Conservation (phyloP, 768 basidiomycete genomes). For the Phylloporus arenicola region DNA sequence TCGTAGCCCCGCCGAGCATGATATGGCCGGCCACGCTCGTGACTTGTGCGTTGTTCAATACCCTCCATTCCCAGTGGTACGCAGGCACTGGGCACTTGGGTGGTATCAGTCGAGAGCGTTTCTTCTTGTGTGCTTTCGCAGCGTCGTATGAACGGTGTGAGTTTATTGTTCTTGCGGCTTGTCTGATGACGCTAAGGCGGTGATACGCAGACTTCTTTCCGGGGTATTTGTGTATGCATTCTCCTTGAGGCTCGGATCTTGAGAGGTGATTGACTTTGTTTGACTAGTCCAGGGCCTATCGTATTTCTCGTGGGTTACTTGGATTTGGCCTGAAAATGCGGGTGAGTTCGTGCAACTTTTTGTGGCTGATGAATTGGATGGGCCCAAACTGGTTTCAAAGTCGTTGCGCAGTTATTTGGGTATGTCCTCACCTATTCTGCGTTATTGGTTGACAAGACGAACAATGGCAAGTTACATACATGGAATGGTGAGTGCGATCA, state of each 20-base stretch:
- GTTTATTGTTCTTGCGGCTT: constrained; percentile 10
- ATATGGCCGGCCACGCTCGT: constrained; percentile 79
- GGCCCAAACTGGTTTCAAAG: constrained; percentile 22
- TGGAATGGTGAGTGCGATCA: constrained; percentile 36
- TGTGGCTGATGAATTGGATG: constrained; percentile 18
- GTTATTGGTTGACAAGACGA: background rate
- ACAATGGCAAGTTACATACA: constrained; percentile 30
- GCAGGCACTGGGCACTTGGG: constrained; percentile 56
- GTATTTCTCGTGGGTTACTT: constrained; percentile 57
- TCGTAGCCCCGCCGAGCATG: constrained; percentile 52
- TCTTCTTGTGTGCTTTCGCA: constrained; percentile 64
- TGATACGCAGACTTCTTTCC: constrained; percentile 37
- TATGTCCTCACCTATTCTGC: constrained; percentile 16
- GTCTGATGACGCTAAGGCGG: constrained; percentile 3
- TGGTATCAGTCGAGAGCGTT: constrained; percentile 68
- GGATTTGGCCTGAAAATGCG: constrained; percentile 46
- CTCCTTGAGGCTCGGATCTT: background rate
- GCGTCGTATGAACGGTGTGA: constrained; percentile 58
- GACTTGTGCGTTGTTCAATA: constrained; percentile 71
- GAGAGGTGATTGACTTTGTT: constrained; percentile 16
- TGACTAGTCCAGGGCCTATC: constrained; percentile 41
- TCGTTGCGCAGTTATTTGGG: constrained; percentile 45
- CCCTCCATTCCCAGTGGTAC: constrained; percentile 65
- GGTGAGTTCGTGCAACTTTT: constrained; percentile 30
- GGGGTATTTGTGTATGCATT: constrained; percentile 37